Conservation (phyloP, 2,329 filamentous ascomycete genomes). For the Alternaria arborescens region DNA sequence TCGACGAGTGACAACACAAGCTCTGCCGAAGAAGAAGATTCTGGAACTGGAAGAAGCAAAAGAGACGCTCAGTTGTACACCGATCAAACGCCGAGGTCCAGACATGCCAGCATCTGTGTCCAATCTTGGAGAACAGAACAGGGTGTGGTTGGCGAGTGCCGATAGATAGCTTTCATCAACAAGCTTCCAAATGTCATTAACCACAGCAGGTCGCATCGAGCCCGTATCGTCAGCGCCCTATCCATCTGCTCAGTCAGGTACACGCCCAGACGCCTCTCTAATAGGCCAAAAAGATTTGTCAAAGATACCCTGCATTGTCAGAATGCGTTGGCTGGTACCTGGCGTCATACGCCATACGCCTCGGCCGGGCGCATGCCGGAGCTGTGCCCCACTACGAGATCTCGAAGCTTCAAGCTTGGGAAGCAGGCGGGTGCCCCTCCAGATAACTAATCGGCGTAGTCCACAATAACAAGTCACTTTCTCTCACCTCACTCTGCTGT, state of each 20-base stretch:
- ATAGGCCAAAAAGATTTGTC: slow-evolving; percentile 31
- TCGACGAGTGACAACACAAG: neutral
- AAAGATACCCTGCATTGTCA: slow-evolving; percentile 6
- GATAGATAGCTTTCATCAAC: neutral
- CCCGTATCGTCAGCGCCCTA: neutral
- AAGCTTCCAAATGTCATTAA: neutral
- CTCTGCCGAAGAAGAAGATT: neutral
- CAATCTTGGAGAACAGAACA: neutral
- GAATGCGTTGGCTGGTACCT: slow-evolving; percentile 17
- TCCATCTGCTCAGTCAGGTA: slow-evolving; percentile 10
- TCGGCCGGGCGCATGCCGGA: slow-evolving; percentile 8
- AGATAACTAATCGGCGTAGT: neutral
- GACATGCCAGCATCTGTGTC: neutral
- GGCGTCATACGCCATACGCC: slow-evolving; percentile 20
- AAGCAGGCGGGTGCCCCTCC: slow-evolving; percentile 25
- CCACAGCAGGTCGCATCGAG: neutral
- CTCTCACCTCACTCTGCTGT: neutral
- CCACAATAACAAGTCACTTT: neutral
- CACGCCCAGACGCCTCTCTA: neutral
- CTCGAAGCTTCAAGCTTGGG: slow-evolving; percentile 28
- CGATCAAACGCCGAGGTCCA: neutral
- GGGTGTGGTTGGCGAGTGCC: neutral
- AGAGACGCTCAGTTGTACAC: neutral
- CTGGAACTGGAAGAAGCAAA: neutral
- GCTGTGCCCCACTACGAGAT: slow-evolving; percentile 21